Conservation (phyloP, 1,284 basidiomycete species). For the Ceratobasidium sp. region DNA sequence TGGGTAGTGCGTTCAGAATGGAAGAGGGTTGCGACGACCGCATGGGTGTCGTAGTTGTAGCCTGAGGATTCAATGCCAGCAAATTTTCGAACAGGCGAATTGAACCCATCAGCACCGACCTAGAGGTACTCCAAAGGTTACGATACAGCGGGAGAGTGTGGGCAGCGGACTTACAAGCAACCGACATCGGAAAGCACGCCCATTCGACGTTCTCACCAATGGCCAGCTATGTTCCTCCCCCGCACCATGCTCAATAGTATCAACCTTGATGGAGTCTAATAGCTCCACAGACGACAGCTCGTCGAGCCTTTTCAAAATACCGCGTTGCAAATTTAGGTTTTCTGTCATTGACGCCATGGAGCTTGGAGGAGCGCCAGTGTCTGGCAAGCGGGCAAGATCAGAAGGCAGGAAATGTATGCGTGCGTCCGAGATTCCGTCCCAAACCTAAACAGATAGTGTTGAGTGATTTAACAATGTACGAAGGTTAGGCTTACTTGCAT, state of each 20-base stretch:
- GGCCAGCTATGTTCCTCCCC: conserved; percentile 74
- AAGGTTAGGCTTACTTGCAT: conserved; percentile 76
- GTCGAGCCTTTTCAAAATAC: conserved; percentile 72
- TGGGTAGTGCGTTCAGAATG: conserved; percentile 62
- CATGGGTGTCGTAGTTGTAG: conserved; percentile 92
- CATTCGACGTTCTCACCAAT: conserved; percentile 75
- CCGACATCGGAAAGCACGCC: conserved; percentile 72
- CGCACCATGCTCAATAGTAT: conserved; percentile 66
- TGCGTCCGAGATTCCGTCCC: conserved; percentile 89
- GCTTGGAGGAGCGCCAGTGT: conserved; percentile 17
- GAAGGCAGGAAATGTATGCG: conserved; percentile 77
- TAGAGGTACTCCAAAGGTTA: conserved; percentile 57
- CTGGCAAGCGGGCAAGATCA: conserved; percentile 61
- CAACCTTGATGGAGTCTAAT: conserved; percentile 76
- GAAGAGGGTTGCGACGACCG: conserved; percentile 89
- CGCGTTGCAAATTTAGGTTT: conserved; percentile 85
- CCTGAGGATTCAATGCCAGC: conserved; percentile 90
- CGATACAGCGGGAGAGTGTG: not conserved
- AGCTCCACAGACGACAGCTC: conserved; percentile 65
- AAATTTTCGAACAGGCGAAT: conserved; percentile 92
- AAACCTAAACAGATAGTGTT: conserved; percentile 68
- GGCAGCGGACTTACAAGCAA: conserved; percentile 70
- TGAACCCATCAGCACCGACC: conserved; percentile 96
- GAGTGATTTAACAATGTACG: not conserved
- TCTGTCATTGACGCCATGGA: conserved; percentile 86